Conservation (phyloP, 768 basidiomycete species). For the Hygrophorus pudorinus region DNA sequence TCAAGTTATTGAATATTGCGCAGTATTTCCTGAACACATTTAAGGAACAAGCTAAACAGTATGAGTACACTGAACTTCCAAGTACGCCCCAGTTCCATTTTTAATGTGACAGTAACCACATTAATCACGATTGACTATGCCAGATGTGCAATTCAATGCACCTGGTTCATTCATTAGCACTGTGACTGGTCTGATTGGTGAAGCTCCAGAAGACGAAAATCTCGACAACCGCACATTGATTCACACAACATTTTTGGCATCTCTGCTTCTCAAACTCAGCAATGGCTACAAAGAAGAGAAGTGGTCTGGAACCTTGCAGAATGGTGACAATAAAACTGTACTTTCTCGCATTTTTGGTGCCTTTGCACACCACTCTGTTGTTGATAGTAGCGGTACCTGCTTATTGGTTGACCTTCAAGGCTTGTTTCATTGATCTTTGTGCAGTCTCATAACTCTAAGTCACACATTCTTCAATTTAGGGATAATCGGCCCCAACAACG, state of each 20-base stretch:
- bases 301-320: slow-evolving; percentile 11
- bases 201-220: neutral
- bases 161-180: neutral
- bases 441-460: too few species aligned
- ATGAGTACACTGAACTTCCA: neutral
- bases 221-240: neutral
- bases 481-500: neutral
- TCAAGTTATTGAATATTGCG: neutral
- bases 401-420: slow-evolving; percentile 17
- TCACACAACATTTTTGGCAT: slow-evolving; percentile 1
- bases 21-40: slow-evolving; percentile 5
- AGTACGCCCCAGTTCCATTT: too few species aligned
- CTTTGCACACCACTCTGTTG: slow-evolving; percentile 14
- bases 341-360: slow-evolving; percentile 14
- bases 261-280: neutral
- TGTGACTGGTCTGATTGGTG: neutral
- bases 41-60: neutral
- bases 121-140: neutral
- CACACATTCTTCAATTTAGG: neutral
- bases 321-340: slow-evolving; percentile 8
- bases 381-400: slow-evolving; percentile 7
- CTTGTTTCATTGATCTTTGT: neutral
- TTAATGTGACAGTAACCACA: neutral
- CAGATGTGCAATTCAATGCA: too few species aligned
- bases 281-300: slow-evolving; percentile 4